Evolutionary conservation across 2,329 filamentous ascomycete species (phyloP), one percentile per base, ranked within the genome.

Genomic region (Diaporthe citriasiana): DNA sequence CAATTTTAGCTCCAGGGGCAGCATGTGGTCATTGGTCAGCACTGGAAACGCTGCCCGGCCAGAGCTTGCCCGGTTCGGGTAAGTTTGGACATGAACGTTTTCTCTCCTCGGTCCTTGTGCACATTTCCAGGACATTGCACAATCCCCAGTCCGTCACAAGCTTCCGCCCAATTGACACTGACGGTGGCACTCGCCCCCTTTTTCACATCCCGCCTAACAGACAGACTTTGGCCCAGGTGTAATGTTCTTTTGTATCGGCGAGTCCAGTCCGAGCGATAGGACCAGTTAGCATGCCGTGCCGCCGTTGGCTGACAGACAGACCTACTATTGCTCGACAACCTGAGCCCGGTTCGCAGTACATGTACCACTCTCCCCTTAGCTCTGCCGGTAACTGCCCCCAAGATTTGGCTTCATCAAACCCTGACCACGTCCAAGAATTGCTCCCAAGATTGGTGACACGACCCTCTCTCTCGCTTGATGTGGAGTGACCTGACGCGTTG

Each of bases 321-420:
- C 47, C 57, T 70, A 69, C 51, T 35, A 25, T 22, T 40, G 9
- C 22, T 25, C 47, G 13, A 7, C n/a, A n/a, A n/a, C n/a, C n/a
- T n/a, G n/a, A n/a, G n/a, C n/a, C n/a, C n/a, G n/a, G n/a, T n/a
- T n/a, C n/a, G n/a, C n/a, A n/a, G 22, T 12, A 50, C 38, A 6
- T 12, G 50, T 72, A 74, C 72, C 55, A 25, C 33, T 9, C 22
- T 30, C 22, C 30, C 68, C 59, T 68, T 22, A 19, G 56, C 51
- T 45, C 38, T 50, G 69, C 63, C 63, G 57, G 40, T 60, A 59
- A 40, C 42, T 47, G 40, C 27, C n/a, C 63, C 56, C 70, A 71
- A 71, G 57, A 71, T 71, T 71, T 71, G 70, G 47, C 70, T 63
- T 71, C 69, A 71, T 71, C 56, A 71, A 71, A 71, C 70, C 70